Evolutionary conservation across 768 basidiomycete species (phyloP).

Genomic region (Tricholoma saponaceum): DNA sequence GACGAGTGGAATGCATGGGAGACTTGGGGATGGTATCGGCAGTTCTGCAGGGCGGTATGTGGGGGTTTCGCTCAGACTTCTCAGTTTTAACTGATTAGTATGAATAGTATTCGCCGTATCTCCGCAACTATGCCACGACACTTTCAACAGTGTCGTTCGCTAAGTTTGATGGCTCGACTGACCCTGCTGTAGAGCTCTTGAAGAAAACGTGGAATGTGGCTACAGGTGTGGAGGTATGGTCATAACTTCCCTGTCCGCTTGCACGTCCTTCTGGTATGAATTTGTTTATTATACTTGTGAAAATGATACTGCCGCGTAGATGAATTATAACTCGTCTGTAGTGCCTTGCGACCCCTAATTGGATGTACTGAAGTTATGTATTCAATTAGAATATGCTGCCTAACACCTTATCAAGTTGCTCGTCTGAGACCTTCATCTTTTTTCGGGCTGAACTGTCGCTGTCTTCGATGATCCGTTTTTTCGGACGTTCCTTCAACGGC

Average conservation of each 20-base stretch:
- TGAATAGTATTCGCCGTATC: slow-evolving; percentile 70
- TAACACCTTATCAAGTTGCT: slow-evolving; percentile 13
- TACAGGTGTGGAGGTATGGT: slow-evolving; percentile 47
- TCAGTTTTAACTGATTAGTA: not conserved
- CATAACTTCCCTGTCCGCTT: not conserved
- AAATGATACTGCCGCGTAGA: not conserved
- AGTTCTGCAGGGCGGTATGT: slow-evolving; percentile 79
- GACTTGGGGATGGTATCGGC: slow-evolving; percentile 88
- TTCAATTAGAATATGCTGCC: slow-evolving; percentile 14
- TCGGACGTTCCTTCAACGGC: slow-evolving; percentile 27
- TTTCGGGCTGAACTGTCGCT: slow-evolving; percentile 17
- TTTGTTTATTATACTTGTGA: not conserved
- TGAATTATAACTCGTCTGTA: not conserved
- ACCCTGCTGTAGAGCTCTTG: slow-evolving; percentile 54
- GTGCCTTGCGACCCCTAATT: not conserved
- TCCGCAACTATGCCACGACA: slow-evolving; percentile 71
- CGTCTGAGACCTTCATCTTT: slow-evolving; percentile 24
- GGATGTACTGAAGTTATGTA: not conserved
- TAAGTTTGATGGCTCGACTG: slow-evolving; percentile 52
- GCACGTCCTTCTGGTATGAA: not conserved
- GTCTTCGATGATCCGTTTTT: slow-evolving; percentile 23
- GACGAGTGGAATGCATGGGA: slow-evolving; percentile 84
- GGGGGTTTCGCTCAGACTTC: not conserved
- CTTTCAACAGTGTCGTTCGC: slow-evolving; percentile 66
- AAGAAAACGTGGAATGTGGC: slow-evolving; percentile 70